These are phyloP conservation scores for Xylariales sp. DNA, from an alignment of 2,329 filamentous ascomycete genomes.

Conservation along the genomic window DNA sequence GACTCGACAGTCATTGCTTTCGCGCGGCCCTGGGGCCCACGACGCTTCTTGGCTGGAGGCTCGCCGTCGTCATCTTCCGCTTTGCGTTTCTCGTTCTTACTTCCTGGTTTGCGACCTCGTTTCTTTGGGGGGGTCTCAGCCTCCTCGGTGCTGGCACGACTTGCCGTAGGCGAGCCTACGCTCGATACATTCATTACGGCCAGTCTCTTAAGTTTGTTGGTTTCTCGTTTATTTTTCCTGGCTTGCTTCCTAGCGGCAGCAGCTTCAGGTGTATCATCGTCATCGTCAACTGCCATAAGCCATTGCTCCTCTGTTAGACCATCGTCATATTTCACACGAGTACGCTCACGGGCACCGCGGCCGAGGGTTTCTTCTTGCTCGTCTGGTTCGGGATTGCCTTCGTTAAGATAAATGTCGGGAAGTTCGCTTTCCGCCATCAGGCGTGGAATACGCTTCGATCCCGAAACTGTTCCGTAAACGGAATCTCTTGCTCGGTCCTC, in stretches of 20 bases:
- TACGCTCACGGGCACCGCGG: slow-evolving; percentile 93
- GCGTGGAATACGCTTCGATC: slow-evolving; percentile 75
- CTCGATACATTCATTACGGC: slow-evolving; percentile 51
- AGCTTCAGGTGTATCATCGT: slow-evolving; percentile 93
- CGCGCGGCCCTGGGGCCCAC: slow-evolving; percentile 75
- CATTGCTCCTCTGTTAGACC: slow-evolving; percentile 98
- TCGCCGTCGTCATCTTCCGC: slow-evolving; percentile 82
- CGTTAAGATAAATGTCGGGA: slow-evolving; percentile 91
- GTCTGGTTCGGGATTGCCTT: slow-evolving; percentile 83
- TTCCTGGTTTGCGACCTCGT: slow-evolving; percentile 82
- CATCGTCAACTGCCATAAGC: slow-evolving; percentile 97
- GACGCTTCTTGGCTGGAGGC: slow-evolving; percentile 81
- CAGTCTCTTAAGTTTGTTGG: slow-evolving; percentile 76
- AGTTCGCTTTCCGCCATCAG: slow-evolving; percentile 89
- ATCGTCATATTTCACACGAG: slow-evolving; percentile 94
- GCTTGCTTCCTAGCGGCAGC: slow-evolving; percentile 91
- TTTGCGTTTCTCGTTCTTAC: slow-evolving; percentile 87
- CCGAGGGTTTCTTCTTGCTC: slow-evolving; percentile 83
- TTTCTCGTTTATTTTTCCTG: slow-evolving; percentile 80
- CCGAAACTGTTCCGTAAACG: slow-evolving; percentile 75
- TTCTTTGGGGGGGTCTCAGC: slow-evolving; percentile 80
- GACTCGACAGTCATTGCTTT: slow-evolving; percentile 64
- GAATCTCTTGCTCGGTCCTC: slow-evolving; percentile 74
- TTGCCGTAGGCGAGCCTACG: slow-evolving; percentile 82
- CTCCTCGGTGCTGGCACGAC: slow-evolving; percentile 85